Evolutionary conservation across 1,284 basidiomycete species (phyloP).

Genomic region (Papiliotrema nemorosa): DNA sequence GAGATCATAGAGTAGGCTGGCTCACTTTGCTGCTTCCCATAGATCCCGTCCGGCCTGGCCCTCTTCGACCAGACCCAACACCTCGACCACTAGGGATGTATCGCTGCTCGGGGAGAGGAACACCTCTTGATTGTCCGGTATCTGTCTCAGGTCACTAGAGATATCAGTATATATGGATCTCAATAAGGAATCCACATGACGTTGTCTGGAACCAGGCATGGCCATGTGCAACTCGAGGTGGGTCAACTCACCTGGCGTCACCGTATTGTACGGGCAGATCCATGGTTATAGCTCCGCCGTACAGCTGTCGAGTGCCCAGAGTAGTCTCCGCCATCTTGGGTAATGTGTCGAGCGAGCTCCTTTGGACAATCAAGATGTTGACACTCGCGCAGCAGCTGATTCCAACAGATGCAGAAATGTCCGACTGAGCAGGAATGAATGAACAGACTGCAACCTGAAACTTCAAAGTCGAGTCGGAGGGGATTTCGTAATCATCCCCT

Average conservation of each 20-base stretch:
- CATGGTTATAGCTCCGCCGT: conserved; percentile 72
- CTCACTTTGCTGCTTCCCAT: conserved; percentile 66
- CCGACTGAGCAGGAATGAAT: neutral
- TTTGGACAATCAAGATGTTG: too few relatives aligned
- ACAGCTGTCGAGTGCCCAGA: conserved; percentile 33
- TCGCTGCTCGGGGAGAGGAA: conserved; percentile 69
- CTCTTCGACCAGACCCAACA: conserved; percentile 68
- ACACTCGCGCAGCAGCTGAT: neutral
- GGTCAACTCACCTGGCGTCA: conserved; percentile 76
- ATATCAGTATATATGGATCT: neutral
- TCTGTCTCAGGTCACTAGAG: conserved; percentile 75
- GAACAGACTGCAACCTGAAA: neutral
- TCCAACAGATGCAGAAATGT: neutral
- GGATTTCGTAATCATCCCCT: too few relatives aligned
- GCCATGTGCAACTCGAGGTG: neutral
- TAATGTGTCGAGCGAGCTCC: neutral
- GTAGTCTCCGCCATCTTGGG: neutral
- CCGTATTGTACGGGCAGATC: conserved; percentile 60
- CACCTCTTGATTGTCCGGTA: conserved; percentile 97
- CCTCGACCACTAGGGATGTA: conserved; percentile 79
- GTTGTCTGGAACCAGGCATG: neutral
- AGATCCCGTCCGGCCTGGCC: conserved; percentile 49
- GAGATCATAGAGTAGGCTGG: neutral
- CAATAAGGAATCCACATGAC: too few relatives aligned
- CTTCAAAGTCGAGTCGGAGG: neutral